phyloP scores from a whole-genome alignment of 257 asterid species.

The Solanum gandarillasii region DNA sequence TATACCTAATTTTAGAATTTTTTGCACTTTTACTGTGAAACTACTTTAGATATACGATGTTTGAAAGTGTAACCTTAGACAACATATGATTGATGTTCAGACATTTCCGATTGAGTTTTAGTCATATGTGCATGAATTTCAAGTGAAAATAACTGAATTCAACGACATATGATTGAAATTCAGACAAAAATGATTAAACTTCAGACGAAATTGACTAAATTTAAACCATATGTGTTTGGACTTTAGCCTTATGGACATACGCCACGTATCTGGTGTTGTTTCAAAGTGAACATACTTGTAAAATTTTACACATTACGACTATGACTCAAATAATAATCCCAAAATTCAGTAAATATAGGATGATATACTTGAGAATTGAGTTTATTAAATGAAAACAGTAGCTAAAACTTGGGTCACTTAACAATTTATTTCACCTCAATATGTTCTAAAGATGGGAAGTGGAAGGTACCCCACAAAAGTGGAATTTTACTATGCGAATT shows the following conservation, averaged over 20 bases:
- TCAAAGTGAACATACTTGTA: neutral
- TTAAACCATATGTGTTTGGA: neutral
- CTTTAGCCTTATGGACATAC: neutral
- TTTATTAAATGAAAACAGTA: neutral
- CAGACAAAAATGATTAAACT: neutral
- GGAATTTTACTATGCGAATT: neutral
- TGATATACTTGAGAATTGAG: neutral
- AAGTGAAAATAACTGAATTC: too few relatives aligned
- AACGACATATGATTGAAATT: neutral
- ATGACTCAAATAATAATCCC: neutral
- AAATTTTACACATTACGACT: neutral
- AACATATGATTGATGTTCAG: neutral
- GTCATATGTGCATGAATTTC: too few relatives aligned
- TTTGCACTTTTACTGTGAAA: neutral
- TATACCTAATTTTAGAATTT: neutral
- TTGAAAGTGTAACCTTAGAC: neutral
- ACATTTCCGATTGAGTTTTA: too few relatives aligned
- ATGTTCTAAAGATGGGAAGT: neutral
- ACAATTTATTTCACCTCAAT: neutral
- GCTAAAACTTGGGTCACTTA: neutral
- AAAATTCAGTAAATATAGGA: neutral
- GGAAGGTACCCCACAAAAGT: neutral
- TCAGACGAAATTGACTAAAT: neutral
- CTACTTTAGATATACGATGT: neutral
- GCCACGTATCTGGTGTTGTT: neutral